phyloP scores from a whole-genome alignment of 345 rosid genomes.

The Eucalyptus sideroxylon region DNA sequence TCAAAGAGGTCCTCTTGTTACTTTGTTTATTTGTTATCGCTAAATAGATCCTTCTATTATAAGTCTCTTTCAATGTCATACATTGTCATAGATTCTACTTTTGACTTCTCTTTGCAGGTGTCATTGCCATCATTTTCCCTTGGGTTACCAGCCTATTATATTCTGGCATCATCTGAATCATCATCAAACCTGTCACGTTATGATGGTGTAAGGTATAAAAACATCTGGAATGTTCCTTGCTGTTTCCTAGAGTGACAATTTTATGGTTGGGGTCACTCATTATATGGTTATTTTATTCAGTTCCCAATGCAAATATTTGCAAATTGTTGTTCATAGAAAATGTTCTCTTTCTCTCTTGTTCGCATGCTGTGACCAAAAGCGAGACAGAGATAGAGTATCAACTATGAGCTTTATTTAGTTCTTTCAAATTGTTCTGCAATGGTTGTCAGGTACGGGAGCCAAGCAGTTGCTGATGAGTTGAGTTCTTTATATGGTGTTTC shows the following conservation, averaged over 20 bases:
- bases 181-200: conserved; percentile 88
- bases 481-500: conserved; percentile 68
- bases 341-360: background rate
- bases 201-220: conserved; percentile 69
- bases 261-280: background rate
- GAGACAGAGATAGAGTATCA: background rate
- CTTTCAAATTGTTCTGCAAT: background rate
- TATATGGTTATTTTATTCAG: background rate
- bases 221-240: background rate
- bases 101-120: conserved; percentile 23
- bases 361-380: accelerated
- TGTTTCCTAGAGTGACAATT: background rate
- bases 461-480: conserved; percentile 59
- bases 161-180: conserved; percentile 85
- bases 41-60: background rate
- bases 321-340: background rate
- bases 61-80: background rate
- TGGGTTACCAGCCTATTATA: conserved; percentile 84
- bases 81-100: background rate
- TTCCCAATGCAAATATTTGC: background rate
- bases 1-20: conserved; percentile 39
- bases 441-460: conserved; percentile 65
- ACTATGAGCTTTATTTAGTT: background rate
- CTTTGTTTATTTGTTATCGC: background rate
- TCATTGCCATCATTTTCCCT: conserved; percentile 84